These are phyloP conservation scores for Sesbania bispinosa DNA, from an alignment of 306 rosid species.

Conservation along the genomic window DNA sequence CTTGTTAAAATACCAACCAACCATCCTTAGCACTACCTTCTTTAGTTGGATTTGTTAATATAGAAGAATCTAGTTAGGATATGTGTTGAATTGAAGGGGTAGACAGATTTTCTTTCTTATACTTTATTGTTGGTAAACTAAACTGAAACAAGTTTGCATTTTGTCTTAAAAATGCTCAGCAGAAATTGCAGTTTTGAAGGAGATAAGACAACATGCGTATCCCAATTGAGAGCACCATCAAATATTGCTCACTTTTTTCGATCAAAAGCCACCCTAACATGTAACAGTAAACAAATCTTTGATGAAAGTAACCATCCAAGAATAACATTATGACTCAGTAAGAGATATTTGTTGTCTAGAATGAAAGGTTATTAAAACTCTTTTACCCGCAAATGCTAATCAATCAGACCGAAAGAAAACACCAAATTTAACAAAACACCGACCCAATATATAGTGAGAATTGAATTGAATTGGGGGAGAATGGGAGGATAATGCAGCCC, in stretches of 20 bases:
- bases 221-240: not conserved
- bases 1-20: too few relatives aligned
- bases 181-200: not conserved
- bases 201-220: not conserved
- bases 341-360: too few relatives aligned
- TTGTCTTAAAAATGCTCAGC: not conserved
- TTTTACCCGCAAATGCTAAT: too few relatives aligned
- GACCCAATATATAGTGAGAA: too few relatives aligned
- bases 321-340: too few relatives aligned
- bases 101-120: not conserved
- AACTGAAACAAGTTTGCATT: not conserved
- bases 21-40: constrained; percentile 13
- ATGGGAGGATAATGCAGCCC: too few relatives aligned
- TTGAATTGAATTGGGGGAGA: too few relatives aligned
- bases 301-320: constrained; percentile 16
- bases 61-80: not conserved
- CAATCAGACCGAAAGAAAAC: too few relatives aligned
- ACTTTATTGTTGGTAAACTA: not conserved
- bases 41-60: too few relatives aligned
- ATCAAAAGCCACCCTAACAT: constrained; percentile 24
- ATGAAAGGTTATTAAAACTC: too few relatives aligned
- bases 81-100: not conserved
- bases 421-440: too few relatives aligned
- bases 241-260: not conserved
- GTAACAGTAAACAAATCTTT: not conserved